These are phyloP conservation scores for Arachis monticola DNA, from an alignment of 331 rosid species.

Conservation along the genomic window DNA sequence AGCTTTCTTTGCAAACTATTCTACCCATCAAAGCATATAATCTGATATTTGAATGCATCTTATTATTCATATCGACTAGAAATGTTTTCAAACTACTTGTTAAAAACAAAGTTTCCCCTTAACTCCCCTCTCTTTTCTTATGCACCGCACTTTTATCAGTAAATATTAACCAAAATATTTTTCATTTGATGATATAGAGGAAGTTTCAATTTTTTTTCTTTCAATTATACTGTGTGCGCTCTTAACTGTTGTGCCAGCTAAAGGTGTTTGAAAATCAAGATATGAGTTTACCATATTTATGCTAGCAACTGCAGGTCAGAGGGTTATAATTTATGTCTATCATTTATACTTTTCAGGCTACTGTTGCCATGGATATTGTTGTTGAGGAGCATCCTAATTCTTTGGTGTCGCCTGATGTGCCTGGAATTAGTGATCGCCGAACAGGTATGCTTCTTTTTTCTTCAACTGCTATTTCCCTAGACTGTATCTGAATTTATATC, in stretches of 20 bases:
- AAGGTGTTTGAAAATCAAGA: conserved; percentile 10
- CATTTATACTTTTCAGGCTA: conserved; percentile 40
- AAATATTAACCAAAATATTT: too few relatives aligned
- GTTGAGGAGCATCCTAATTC: conserved; percentile 46
- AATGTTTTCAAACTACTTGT: not conserved
- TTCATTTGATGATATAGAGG: too few relatives aligned
- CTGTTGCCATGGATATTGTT: conserved; percentile 43
- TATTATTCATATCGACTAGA: conserved; percentile 31
- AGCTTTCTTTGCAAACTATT: conserved; percentile 19
- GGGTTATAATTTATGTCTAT: conserved; percentile 26
- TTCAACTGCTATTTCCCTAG: conserved; percentile 9
- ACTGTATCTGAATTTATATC: not conserved
- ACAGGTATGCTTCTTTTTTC: conserved; percentile 54
- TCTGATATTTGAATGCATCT: conserved; percentile 15
- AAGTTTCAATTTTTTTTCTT: too few relatives aligned
- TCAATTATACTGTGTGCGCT: not conserved
- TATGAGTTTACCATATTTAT: conserved; percentile 17
- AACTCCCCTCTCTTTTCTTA: too few relatives aligned
- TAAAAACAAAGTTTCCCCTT: too few relatives aligned
- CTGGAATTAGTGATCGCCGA: conserved; percentile 71
- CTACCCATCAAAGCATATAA: conserved; percentile 7
- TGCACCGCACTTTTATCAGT: too few relatives aligned
- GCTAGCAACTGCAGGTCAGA: conserved; percentile 17
- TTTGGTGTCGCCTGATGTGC: conserved; percentile 55
- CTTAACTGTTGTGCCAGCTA: not conserved